phyloP scores from a whole-genome alignment of 768 basidiomycete species.

The Mycena galopus region DNA sequence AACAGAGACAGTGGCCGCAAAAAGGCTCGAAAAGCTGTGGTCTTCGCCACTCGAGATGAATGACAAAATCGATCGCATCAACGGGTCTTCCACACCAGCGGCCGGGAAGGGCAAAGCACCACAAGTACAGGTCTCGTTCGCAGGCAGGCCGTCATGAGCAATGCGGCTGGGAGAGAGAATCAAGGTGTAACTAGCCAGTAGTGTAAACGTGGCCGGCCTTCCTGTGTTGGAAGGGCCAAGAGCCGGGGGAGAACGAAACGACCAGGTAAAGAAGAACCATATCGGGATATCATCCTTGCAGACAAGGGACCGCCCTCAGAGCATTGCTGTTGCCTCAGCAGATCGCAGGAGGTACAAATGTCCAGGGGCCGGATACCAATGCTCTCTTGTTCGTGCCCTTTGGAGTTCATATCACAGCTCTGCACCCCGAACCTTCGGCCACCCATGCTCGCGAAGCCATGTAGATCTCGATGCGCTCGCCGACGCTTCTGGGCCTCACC shows the following conservation, averaged over 20 bases:
- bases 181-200: constrained; percentile 19
- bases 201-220: constrained; percentile 24
- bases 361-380: constrained; percentile 19
- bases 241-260: constrained; percentile 32
- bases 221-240: constrained; percentile 29
- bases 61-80: constrained; percentile 22
- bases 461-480: constrained; percentile 36
- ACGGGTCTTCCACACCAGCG: constrained; percentile 18
- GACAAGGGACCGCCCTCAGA: constrained; percentile 18
- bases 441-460: constrained; percentile 33
- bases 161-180: constrained; percentile 13
- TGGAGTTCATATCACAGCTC: constrained; percentile 6
- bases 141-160: constrained; percentile 28
- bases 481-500: constrained; percentile 36
- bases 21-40: constrained; percentile 23
- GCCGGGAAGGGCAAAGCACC: constrained; percentile 25
- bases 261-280: constrained; percentile 26
- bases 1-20: constrained; percentile 19
- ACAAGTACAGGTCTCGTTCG: constrained; percentile 17
- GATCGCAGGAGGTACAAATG: constrained; percentile 13
- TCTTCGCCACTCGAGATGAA: constrained; percentile 30
- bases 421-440: constrained; percentile 18
- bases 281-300: constrained; percentile 16
- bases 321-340: constrained; percentile 34
- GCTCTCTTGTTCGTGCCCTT: constrained; percentile 36